These are phyloP conservation scores for Hanseniaspora hatyaiensis DNA, from an alignment of 805 yeast species.

Conservation along the genomic window DNA sequence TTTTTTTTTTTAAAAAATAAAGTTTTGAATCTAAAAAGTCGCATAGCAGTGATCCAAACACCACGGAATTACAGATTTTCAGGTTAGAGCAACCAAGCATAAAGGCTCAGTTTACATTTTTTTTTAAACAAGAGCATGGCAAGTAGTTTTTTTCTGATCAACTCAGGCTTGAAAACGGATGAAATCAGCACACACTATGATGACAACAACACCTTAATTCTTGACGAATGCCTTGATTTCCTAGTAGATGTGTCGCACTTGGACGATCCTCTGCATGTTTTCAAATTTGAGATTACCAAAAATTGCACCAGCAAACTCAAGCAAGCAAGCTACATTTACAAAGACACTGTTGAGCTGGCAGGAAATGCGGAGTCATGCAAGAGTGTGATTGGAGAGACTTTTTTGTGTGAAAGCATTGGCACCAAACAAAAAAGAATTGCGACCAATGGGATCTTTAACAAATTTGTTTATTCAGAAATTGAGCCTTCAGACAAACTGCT, in stretches of 20 bases:
- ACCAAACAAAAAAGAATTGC: background rate
- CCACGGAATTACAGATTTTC: too few species aligned
- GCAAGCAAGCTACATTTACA: background rate
- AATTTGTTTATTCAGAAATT: conserved; percentile 4
- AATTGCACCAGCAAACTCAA: background rate
- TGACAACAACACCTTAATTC: background rate
- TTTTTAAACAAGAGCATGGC: background rate
- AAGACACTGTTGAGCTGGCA: background rate
- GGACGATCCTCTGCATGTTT: background rate
- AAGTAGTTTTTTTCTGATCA: background rate
- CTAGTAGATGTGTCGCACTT: background rate
- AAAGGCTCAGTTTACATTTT: background rate
- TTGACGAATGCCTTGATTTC: conserved; percentile 12
- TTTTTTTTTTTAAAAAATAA: too few species aligned
- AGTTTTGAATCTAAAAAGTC: too few species aligned
- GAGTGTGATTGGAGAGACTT: conserved; percentile 9
- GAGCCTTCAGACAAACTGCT: background rate
- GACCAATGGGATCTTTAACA: conserved; percentile 11
- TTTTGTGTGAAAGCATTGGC: background rate
- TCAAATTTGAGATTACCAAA: conserved; percentile 3
- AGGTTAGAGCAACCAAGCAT: too few species aligned
- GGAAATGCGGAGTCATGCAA: background rate
- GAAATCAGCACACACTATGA: background rate
- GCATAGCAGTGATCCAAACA: too few species aligned
- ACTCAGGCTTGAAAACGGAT: background rate